Evolutionary conservation across 371 early-diverging fungal genomes (phyloP), one percentile per base, ranked within the genome.

Genomic region (Blakeslea trispora): DNA sequence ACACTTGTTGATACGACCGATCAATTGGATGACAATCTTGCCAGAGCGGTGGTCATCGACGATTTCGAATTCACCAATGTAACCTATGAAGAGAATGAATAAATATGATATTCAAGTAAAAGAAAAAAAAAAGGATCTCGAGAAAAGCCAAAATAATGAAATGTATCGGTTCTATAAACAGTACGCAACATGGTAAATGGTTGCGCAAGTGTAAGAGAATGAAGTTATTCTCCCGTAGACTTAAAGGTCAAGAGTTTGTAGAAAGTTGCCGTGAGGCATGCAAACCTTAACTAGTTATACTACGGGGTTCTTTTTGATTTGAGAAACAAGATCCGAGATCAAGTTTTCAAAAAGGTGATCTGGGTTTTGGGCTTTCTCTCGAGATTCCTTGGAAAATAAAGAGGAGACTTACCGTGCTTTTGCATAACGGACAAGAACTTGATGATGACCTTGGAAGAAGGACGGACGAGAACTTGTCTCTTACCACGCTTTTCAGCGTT

Each of bases 1-100:
- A 79, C 98, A 97, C 92, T 99, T 99, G 95, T 98, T 99, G 62
- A 99, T 81, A 67, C 99, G 94, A 66, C 99, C 99, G 68, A 91
- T 96, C 52, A 99, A 90, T 79, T 98, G 96, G 69, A 99, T 88
- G 53, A 99, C 95, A 57, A 98, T 96, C 92, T 99, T 99, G 75
- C 98, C 99, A 64, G 95, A 91, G 68, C 98, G 94, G 79, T 98
- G 98, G 81, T 99, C 99, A 79, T 99, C 97, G 66, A 99, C 90
- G 71, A 92, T 91, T 77, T 98, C 98, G 75, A 99, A 96, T 77
- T 96, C 97, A 69, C 94, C 95, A 85, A 99, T 98, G 89, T 99
- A 99, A 62, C 99, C 96, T 89, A 57, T 19, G 14, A 24, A 19
- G 17, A 51, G 37, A 7, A 28, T 42, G 49, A 18, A 39, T 34